Evolutionary conservation across 2,329 filamentous ascomycete species (phyloP).

Genomic region (Cryphonectria radicalis): DNA sequence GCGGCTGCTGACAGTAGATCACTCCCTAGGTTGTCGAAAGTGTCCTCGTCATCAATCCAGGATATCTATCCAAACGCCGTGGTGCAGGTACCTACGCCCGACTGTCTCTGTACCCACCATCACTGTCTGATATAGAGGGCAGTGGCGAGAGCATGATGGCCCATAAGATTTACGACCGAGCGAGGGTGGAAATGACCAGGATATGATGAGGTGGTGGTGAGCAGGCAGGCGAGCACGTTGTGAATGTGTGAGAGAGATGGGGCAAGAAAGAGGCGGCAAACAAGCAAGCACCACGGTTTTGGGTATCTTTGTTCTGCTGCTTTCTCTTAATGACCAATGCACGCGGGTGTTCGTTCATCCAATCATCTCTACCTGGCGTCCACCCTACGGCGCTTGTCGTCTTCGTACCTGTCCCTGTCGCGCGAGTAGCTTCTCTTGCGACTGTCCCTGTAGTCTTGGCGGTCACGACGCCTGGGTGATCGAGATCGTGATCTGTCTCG

Average conservation of each 20-base stretch:
- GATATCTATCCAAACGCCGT: slow-evolving; percentile 80
- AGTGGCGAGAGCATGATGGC: slow-evolving; percentile 61
- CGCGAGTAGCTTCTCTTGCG: slow-evolving; percentile 63
- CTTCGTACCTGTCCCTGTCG: slow-evolving; percentile 56
- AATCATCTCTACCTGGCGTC: slow-evolving; percentile 45
- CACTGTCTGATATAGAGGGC: slow-evolving; percentile 60
- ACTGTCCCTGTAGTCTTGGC: slow-evolving; percentile 51
- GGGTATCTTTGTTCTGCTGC: slow-evolving; percentile 30
- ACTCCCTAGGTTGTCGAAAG: slow-evolving; percentile 79
- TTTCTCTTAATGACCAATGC: not conserved
- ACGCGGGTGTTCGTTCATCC: not conserved
- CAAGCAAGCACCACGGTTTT: slow-evolving; percentile 24
- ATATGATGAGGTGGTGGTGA: slow-evolving; percentile 54
- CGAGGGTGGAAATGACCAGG: slow-evolving; percentile 83
- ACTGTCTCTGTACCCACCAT: slow-evolving; percentile 73
- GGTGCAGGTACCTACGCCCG: slow-evolving; percentile 85
- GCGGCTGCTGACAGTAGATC: slow-evolving; percentile 22
- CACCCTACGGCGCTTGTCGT: slow-evolving; percentile 64
- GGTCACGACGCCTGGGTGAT: slow-evolving; percentile 50
- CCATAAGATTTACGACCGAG: slow-evolving; percentile 80
- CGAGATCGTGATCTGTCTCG: slow-evolving; percentile 49
- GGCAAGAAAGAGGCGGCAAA: not conserved
- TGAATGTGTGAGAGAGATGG: not conserved
- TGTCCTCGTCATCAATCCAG: slow-evolving; percentile 89
- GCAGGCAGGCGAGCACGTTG: not conserved